Percentiles rank a stretch among this genome's conserved stretches.
Conservation (phyloP, 2,329 filamentous ascomycete genomes). For the Elsinoe necatrix region DNA sequence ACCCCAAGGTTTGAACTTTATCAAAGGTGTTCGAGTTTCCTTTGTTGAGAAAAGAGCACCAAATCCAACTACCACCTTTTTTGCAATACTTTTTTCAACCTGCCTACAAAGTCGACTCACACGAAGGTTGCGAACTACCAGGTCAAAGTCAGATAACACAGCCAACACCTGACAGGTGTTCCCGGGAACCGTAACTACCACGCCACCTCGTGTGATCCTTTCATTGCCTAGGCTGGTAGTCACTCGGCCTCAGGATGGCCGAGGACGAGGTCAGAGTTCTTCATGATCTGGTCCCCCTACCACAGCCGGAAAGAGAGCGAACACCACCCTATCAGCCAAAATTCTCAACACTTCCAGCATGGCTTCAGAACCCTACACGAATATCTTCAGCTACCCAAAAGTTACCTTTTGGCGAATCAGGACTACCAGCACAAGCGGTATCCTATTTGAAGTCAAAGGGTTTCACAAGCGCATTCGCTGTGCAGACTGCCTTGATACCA, state of each 20-base stretch:
- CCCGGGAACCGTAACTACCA: neutral
- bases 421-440: conserved; percentile 47
- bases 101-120: too few relatives aligned
- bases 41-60: too few relatives aligned
- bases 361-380: conserved; percentile 69
- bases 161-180: too few relatives aligned
- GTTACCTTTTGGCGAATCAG: conserved; percentile 55
- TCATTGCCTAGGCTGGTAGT: too few relatives aligned
- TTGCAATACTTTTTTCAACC: too few relatives aligned
- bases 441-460: conserved; percentile 58
- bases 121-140: too few relatives aligned
- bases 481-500: conserved; percentile 73
- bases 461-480: conserved; percentile 64
- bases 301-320: conserved; percentile 60
- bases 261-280: conserved; percentile 26
- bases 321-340: conserved; percentile 51
- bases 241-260: neutral
- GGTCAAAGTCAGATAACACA: too few relatives aligned
- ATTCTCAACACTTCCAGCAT: conserved; percentile 72
- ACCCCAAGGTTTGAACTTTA: too few relatives aligned
- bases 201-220: too few relatives aligned
- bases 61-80: too few relatives aligned
- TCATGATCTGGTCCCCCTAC: conserved; percentile 65
- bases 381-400: conserved; percentile 54
- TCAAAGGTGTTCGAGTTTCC: too few relatives aligned